phyloP scores from a whole-genome alignment of 306 rosid species.

The Dryas drummondii region DNA sequence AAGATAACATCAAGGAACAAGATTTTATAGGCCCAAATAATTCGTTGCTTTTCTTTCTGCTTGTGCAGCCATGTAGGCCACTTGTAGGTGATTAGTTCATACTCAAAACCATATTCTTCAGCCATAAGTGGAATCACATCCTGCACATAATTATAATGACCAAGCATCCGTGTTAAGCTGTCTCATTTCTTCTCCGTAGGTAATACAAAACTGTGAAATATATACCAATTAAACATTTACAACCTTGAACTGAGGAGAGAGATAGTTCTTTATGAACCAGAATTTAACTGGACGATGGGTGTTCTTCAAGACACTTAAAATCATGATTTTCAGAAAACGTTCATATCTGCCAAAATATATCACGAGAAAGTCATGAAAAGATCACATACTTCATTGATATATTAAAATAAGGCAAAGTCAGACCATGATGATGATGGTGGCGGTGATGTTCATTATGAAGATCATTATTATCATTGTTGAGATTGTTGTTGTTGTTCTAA shows the following conservation, averaged over 20 bases:
- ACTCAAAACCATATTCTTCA: slow-evolving; percentile 83
- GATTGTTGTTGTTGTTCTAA: no score
- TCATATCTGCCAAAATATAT: slow-evolving; percentile 69
- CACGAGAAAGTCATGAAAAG: background rate
- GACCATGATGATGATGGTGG: background rate
- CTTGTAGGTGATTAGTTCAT: slow-evolving; percentile 87
- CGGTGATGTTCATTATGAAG: background rate
- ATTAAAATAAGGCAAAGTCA: background rate
- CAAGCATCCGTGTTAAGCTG: slow-evolving; percentile 26
- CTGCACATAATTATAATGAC: slow-evolving; percentile 39
- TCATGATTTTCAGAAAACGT: slow-evolving; percentile 95
- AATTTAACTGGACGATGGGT: slow-evolving; percentile 91
- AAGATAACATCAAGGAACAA: slow-evolving; percentile 97
- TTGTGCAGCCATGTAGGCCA: slow-evolving; percentile 99
- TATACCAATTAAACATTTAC: slow-evolving; percentile 7
- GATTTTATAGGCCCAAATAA: slow-evolving; percentile 99
- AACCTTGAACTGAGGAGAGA: slow-evolving; percentile 98
- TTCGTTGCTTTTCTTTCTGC: slow-evolving; percentile 96
- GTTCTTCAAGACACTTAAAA: slow-evolving; percentile 89
- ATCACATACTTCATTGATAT: background rate
- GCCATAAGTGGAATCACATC: slow-evolving; percentile 96
- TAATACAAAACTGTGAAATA: slow-evolving; percentile 5
- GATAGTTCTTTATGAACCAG: slow-evolving; percentile 99
- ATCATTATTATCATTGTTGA: background rate
- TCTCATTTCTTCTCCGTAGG: slow-evolving; percentile 15